Conservation (phyloP, 495 filamentous ascomycete genomes). For the Immersiella caudata region DNA sequence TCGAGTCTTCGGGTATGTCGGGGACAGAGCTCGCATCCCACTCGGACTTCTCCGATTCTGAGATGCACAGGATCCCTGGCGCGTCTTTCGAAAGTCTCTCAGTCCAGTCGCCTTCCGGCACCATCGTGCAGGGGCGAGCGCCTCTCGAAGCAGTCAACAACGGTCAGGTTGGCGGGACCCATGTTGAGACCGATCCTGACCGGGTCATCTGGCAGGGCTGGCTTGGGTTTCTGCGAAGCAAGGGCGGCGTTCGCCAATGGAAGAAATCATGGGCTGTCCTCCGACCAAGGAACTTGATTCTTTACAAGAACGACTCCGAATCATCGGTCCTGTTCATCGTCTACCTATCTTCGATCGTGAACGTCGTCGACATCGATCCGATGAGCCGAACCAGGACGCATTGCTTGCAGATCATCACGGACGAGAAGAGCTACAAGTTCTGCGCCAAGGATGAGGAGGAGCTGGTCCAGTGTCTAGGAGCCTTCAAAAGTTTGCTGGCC, state of each 20-base stretch:
- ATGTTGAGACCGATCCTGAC: conserved; percentile 59
- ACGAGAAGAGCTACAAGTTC: conserved; percentile 89
- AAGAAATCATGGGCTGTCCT: conserved; percentile 92
- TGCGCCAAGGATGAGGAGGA: conserved; percentile 81
- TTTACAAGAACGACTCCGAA: conserved; percentile 93
- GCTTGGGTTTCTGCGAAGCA: conserved; percentile 81
- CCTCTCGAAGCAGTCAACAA: conserved; percentile 51
- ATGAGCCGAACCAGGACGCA: conserved; percentile 79
- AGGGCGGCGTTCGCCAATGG: conserved; percentile 89
- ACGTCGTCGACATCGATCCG: conserved; percentile 90
- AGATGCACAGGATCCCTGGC: conserved; percentile 44
- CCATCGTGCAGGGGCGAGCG: conserved; percentile 28
- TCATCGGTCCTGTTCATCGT: conserved; percentile 86
- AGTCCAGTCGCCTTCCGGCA: conserved; percentile 39
- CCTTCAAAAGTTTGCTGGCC: conserved; percentile 83
- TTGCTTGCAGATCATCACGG: conserved; percentile 92
- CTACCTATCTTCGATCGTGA: conserved; percentile 76
- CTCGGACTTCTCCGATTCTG: conserved; percentile 86
- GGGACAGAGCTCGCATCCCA: conserved; percentile 85
- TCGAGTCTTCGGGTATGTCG: conserved; percentile 73
- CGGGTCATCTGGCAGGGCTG: conserved; percentile 91
- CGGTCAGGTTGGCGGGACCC: conserved; percentile 59
- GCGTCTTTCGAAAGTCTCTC: conserved; percentile 50
- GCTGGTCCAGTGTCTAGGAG: conserved; percentile 82
- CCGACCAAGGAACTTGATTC: conserved; percentile 80